Evolutionary conservation across 2,329 filamentous ascomycete genomes (phyloP), one percentile per base, ranked within the genome.

Genomic region (Dichotomopilus funicola): DNA sequence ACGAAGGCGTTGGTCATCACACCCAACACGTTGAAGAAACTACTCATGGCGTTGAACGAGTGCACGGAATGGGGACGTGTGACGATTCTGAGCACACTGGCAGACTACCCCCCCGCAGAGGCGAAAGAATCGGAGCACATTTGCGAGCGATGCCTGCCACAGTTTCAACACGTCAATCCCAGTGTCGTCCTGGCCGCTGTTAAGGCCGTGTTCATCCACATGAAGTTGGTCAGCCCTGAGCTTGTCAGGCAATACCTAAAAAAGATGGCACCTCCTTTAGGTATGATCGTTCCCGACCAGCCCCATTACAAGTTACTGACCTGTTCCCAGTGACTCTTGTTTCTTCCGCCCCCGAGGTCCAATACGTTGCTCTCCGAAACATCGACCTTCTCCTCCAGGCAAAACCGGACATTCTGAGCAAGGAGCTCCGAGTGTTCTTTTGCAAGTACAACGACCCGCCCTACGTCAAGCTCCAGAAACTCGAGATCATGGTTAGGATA

Each of bases 381-480:
- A 99, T 99, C 66, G 94, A 99, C 64, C 82, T 99, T 37, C 79
- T 99, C 5, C 79, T 99, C 33, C 94, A 99, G 71, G 94, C 95
- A 64, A 92, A 96, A 71, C 91, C 94, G 9, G 91, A 96, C 63
- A 96, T 99, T 54, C 79, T 99, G 8, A 95, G 89, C 78, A 97
- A 97, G 72, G 94, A 99, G 72, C 84, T 99, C 66, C 85, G 94
- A 45, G 94, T 99, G 7, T 99, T 99, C 76, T 99, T 99, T 76
- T 99, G 94, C 86, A 99, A 99, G 75, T 99, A 99, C 76, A 97
- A 97, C 69, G 94, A 99, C 65, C 92, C 94, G 1, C 91, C 91
- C 27, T 99, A 99, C 70, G 86, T 99, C 66, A 99, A 99, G 72
- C 84, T 99, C 58, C 88, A 96, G 69, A 99, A 99, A 70, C 82